phyloP scores from a whole-genome alignment of 2,329 filamentous ascomycete species.

The Phialemonium atrogriseum region DNA sequence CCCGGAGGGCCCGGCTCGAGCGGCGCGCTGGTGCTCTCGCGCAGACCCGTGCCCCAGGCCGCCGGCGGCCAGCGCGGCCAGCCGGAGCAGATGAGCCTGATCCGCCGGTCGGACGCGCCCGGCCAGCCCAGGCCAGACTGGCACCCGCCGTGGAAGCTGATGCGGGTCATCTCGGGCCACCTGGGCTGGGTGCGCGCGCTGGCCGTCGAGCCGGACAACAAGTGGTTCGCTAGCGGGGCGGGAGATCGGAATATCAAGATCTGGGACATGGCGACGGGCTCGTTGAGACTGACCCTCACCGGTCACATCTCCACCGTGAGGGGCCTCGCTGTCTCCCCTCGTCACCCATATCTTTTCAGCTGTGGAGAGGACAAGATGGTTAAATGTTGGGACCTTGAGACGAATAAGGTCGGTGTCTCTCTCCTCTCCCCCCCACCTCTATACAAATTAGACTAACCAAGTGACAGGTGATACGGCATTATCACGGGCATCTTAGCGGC shows the following conservation, averaged over 20 bases:
- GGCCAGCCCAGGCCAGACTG: conserved; percentile 69
- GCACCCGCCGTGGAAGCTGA: conserved; percentile 97
- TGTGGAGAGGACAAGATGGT: conserved; percentile 99
- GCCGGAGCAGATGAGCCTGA: conserved; percentile 27
- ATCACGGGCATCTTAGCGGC: conserved; percentile 92
- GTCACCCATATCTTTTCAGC: conserved; percentile 95
- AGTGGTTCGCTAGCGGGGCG: conserved; percentile 95
- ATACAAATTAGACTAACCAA: too few species aligned
- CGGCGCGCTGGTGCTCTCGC: conserved; percentile 28
- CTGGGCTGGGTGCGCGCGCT: conserved; percentile 87
- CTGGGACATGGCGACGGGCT: conserved; percentile 88
- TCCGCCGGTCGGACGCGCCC: conserved; percentile 20
- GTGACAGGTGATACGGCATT: conserved; percentile 96
- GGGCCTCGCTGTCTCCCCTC: conserved; percentile 81
- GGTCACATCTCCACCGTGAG: conserved; percentile 92
- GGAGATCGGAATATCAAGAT: conserved; percentile 98
- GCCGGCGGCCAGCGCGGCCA: conserved; percentile 19
- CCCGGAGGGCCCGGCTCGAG: conserved; percentile 18
- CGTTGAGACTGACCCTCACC: conserved; percentile 76
- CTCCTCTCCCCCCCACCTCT: too few species aligned
- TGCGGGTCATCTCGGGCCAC: conserved; percentile 95
- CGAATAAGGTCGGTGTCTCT: conserved; percentile 99
- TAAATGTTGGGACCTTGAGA: conserved; percentile 98
- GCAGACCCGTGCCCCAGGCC: conserved; percentile 15
- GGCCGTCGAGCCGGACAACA: conserved; percentile 89